Evolutionary conservation across 495 filamentous ascomycete genomes (phyloP), one percentile per base, ranked within the genome.

Genomic region (Penicillium bovifimosum): DNA sequence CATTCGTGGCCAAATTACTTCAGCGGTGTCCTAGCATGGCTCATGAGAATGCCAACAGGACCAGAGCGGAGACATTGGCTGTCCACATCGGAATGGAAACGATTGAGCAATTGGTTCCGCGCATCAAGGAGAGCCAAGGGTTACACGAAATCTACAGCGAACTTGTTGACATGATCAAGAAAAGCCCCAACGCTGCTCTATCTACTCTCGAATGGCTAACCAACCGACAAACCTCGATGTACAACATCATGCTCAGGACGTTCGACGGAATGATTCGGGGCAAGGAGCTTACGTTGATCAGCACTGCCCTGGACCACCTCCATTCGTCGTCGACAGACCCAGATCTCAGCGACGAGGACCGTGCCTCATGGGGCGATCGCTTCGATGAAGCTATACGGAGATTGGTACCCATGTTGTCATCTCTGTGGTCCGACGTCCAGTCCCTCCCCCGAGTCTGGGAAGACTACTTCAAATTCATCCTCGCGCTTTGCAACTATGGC

Each of bases 381-480:
- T 74, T 68, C 51, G 40, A 67, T 7, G 63, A 65, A 34, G 62
- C 79, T 6, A 73, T 91, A 46, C 72, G 78, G 27, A 59, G 68
- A 24, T 63, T 93, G 48, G 80, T 85, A 53, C 65, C 65, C 3
- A 71, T 65, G 13, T 56, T 86, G 8, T 67, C 67, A 35, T 76
- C 78, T 9, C 52, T 82, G 6, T 85, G 79, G 79, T 55, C 75
- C 4, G 62, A 62, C 8, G 61, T 87, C 27, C 82, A 88, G 50
- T 64, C 68, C 2, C 71, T 76, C 20, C 63, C 79, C 17, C 81
- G 86, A 28, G 77, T 83, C 8, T 95, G 90, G 90, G 80, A 83
- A 35, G 90, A 95, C 60, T 91, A 87, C 39, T 93, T 93, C 58
- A 82, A 80, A 24, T 76, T 88, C 29, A 71, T 91, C 53, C 58